These are phyloP conservation scores for Aspergillus sp. DNA, from an alignment of 2,329 filamentous ascomycete genomes.

Conservation along the genomic window DNA sequence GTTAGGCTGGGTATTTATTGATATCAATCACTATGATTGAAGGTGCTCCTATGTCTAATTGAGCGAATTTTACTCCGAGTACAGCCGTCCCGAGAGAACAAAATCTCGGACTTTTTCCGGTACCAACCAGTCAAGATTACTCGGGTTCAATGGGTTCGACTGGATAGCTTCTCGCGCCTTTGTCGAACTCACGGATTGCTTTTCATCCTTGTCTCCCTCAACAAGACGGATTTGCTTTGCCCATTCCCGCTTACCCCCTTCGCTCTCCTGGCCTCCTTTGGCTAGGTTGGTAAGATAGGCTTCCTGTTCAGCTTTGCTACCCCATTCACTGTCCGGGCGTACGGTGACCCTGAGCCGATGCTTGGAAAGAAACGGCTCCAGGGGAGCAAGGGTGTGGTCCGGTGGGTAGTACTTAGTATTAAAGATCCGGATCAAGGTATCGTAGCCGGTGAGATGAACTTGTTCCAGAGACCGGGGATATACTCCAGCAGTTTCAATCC, in stretches of 20 bases:
- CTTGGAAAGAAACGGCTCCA: slow-evolving; percentile 43
- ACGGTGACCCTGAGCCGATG: slow-evolving; percentile 47
- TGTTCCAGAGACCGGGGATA: slow-evolving; percentile 43
- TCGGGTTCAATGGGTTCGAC: slow-evolving; percentile 19
- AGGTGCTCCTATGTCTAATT: background rate
- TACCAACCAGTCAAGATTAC: slow-evolving; percentile 37
- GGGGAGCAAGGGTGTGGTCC: slow-evolving; percentile 40
- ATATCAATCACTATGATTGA: background rate
- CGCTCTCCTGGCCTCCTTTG: slow-evolving; percentile 34
- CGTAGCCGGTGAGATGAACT: slow-evolving; percentile 50
- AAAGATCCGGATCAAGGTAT: slow-evolving; percentile 51
- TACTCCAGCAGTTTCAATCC: slow-evolving; percentile 38
- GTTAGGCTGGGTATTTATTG: background rate
- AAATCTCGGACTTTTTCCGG: slow-evolving; percentile 34
- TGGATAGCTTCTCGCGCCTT: slow-evolving; percentile 39
- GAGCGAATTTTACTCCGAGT: slow-evolving; percentile 18
- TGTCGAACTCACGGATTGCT: slow-evolving; percentile 45
- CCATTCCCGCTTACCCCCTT: slow-evolving; percentile 45
- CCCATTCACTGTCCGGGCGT: slow-evolving; percentile 44
- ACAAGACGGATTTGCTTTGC: slow-evolving; percentile 43
- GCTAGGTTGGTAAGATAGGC: slow-evolving; percentile 39
- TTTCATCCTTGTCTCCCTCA: slow-evolving; percentile 35
- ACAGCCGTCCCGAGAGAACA: slow-evolving; percentile 32
- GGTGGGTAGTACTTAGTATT: slow-evolving; percentile 51
- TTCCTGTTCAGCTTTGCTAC: slow-evolving; percentile 38